Percentiles rank a stretch among this genome's conserved stretches.
Conservation (phyloP, 2,329 filamentous ascomycete species). For the Penicillium nordicum region DNA sequence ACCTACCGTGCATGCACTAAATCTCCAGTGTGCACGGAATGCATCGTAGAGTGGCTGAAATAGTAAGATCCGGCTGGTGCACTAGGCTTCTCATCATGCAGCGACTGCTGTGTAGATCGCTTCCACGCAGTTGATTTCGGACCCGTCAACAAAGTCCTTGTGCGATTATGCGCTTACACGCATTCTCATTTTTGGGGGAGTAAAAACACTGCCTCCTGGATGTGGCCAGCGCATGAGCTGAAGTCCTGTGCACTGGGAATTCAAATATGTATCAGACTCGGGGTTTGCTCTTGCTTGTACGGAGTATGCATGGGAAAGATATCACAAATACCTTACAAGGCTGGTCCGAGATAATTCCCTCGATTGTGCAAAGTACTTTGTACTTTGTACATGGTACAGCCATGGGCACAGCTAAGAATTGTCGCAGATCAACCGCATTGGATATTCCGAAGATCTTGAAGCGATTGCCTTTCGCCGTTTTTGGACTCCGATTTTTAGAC, state of each 20-base stretch:
- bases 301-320: not conserved
- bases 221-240: conserved; percentile 1
- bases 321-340: conserved; percentile 1
- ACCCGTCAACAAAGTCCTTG: conserved; percentile 16
- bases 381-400: not conserved
- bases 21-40: conserved; percentile 21
- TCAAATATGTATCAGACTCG: not conserved
- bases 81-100: conserved; percentile 10
- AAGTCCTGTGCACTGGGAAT: not conserved
- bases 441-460: conserved; percentile 17
- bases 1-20: conserved; percentile 26
- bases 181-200: not conserved
- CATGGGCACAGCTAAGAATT: not conserved
- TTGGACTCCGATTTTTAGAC: conserved; percentile 9
- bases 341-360: not conserved
- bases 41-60: conserved; percentile 25
- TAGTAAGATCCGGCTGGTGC: conserved; percentile 19
- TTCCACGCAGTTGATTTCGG: conserved; percentile 17
- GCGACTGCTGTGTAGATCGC: conserved; percentile 21
- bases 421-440: conserved; percentile 11
- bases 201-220: not conserved
- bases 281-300: conserved; percentile 7
- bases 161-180: conserved; percentile 2
- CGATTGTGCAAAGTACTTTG: not conserved
- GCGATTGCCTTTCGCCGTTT: conserved; percentile 16